These are phyloP conservation scores for Calonectria pseudoturangicola DNA, from an alignment of 2,329 filamentous ascomycete genomes.

Conservation along the genomic window DNA sequence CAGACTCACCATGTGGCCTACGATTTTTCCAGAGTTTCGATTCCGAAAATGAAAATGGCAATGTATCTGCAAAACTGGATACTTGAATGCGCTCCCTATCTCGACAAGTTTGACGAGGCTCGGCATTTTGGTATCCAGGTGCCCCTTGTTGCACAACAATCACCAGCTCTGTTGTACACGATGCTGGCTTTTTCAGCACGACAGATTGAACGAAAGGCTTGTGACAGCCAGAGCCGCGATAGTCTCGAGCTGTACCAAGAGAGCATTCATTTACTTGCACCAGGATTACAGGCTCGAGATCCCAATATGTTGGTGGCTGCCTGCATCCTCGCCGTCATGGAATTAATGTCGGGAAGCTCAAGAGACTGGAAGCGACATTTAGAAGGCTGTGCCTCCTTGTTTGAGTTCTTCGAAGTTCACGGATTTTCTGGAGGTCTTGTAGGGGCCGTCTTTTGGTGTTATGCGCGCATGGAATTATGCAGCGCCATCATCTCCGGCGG, in stretches of 20 bases:
- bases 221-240: conserved; percentile 64
- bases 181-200: conserved; percentile 72
- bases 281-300: conserved; percentile 64
- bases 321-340: conserved; percentile 67
- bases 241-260: conserved; percentile 73
- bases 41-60: conserved; percentile 53
- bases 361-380: conserved; percentile 73
- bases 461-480: conserved; percentile 74
- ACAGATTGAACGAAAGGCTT: conserved; percentile 70
- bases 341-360: conserved; percentile 68
- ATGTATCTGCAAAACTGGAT: conserved; percentile 69
- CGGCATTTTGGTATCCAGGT: conserved; percentile 72
- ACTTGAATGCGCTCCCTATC: conserved; percentile 67
- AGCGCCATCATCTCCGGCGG: conserved; percentile 71
- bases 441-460: conserved; percentile 75
- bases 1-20: conserved; percentile 42
- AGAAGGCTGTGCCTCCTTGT: conserved; percentile 73
- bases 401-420: conserved; percentile 69
- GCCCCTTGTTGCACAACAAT: conserved; percentile 67
- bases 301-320: conserved; percentile 67
- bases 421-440: conserved; percentile 66
- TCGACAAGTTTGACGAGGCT: conserved; percentile 74
- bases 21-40: conserved; percentile 53
- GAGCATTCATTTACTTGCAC: conserved; percentile 66
- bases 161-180: conserved; percentile 67